Evolutionary conservation across 345 rosid species (phyloP).

Genomic region (Syzygium aromaticum): DNA sequence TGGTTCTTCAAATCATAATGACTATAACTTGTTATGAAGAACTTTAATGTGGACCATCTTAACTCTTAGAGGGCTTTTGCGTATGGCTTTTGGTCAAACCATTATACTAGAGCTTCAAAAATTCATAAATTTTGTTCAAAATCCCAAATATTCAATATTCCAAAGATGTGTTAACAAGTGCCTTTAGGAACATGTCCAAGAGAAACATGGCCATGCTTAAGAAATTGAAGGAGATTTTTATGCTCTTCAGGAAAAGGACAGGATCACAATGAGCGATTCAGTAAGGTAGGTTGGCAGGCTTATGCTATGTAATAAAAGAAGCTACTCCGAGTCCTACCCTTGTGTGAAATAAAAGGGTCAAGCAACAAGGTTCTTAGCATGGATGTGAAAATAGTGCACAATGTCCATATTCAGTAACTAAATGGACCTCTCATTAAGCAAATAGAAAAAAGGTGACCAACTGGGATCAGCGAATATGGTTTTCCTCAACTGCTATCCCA

Average conservation of each 20-base stretch:
- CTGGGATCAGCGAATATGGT: background rate
- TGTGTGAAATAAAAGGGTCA: background rate
- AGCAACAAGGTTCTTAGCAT: background rate
- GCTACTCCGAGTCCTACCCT: background rate
- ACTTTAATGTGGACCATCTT: background rate
- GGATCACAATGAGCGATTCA: background rate
- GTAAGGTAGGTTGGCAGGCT: background rate
- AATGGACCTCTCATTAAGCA: background rate
- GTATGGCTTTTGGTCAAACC: background rate
- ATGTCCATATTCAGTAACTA: background rate
- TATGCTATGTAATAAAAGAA: background rate
- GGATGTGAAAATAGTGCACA: background rate
- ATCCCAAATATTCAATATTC: background rate
- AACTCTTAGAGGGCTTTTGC: background rate
- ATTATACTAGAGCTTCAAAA: background rate
- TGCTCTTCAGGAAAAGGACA: background rate
- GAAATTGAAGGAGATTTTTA: background rate
- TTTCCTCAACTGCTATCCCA: background rate
- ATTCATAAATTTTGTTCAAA: background rate
- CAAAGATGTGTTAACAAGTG: background rate
- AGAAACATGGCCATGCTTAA: background rate
- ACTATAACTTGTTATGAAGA: background rate
- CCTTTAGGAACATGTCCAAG: background rate
- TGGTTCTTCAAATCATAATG: background rate
- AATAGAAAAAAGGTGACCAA: background rate